These are phyloP conservation scores for Lecanicillium sp. DNA, from an alignment of 2,329 filamentous ascomycete genomes.

Conservation along the genomic window DNA sequence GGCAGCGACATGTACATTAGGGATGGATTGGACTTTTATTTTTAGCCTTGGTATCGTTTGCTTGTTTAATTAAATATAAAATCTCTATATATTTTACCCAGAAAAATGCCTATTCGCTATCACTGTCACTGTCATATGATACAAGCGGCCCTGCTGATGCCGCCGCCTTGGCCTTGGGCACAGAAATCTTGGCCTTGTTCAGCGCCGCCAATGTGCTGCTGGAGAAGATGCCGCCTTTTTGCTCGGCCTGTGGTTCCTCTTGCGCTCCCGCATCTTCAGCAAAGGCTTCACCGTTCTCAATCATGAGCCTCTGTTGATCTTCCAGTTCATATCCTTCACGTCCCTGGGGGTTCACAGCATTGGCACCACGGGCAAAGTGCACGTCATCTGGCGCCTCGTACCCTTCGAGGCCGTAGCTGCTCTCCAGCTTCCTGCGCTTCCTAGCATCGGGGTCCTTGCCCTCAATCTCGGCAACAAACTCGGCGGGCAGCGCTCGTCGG, in stretches of 20 bases:
- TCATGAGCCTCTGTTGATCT: constrained; percentile 51
- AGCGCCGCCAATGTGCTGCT: constrained; percentile 75
- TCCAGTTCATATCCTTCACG: constrained; percentile 56
- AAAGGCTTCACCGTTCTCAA: constrained; percentile 46
- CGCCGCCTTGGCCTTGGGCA: constrained; percentile 47
- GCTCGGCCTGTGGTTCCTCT: constrained; percentile 28
- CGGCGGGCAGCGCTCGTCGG: constrained; percentile 74
- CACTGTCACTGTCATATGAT: constrained; percentile 84
- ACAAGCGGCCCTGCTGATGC: constrained; percentile 65
- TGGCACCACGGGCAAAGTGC: constrained; percentile 77
- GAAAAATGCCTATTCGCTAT: constrained; percentile 36
- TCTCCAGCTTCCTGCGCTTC: constrained; percentile 85
- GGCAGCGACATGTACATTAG: not conserved
- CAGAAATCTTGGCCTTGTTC: constrained; percentile 47
- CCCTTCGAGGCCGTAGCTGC: constrained; percentile 78
- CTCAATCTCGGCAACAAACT: constrained; percentile 90
- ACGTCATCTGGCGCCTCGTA: constrained; percentile 93
- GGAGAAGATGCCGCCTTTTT: constrained; percentile 64
- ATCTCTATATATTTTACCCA: not conserved
- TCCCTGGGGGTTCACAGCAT: constrained; percentile 53
- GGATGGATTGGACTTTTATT: constrained; percentile 22
- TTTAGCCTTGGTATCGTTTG: constrained; percentile 10
- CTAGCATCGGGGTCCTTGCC: constrained; percentile 79
- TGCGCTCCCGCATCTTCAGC: constrained; percentile 30
- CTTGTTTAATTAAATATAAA: constrained; percentile 14